phyloP scores from a whole-genome alignment of 768 basidiomycete species.

The Auricularia heimuer region DNA sequence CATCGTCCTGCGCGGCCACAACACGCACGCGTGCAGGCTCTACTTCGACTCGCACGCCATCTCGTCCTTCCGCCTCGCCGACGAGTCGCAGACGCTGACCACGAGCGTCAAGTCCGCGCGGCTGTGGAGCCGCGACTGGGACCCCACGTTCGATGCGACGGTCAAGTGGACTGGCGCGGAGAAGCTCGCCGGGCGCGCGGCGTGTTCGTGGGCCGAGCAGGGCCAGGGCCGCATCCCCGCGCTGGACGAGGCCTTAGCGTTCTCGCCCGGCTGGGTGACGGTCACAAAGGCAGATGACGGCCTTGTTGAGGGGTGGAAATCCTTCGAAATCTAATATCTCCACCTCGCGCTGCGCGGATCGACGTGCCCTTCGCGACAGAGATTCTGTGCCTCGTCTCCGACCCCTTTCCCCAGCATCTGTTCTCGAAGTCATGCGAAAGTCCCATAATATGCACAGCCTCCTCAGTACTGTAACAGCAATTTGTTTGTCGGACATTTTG shows the following conservation, averaged over 20 bases:
- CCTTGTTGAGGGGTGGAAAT: constrained; percentile 43
- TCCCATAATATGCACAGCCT: no score
- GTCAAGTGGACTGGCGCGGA: constrained; percentile 35
- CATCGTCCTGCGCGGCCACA: constrained; percentile 41
- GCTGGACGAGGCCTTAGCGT: constrained; percentile 52
- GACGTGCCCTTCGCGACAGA: no score
- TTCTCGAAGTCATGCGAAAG: no score
- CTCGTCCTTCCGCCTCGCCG: constrained; percentile 30
- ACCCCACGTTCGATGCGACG: constrained; percentile 40
- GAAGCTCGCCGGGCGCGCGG: constrained; percentile 34
- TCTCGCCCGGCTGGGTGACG: constrained; percentile 60
- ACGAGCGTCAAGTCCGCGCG: constrained; percentile 31
- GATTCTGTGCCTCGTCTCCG: no score
- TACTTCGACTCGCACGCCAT: constrained; percentile 43
- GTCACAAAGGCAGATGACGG: constrained; percentile 47
- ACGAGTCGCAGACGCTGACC: constrained; percentile 17
- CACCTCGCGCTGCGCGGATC: neutral
- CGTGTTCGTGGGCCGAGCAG: constrained; percentile 62
- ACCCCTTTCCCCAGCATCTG: no score
- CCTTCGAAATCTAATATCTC: constrained; percentile 21
- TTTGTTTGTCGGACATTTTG: no score
- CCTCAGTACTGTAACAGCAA: no score
- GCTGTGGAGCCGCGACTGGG: constrained; percentile 58
- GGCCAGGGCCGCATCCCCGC: constrained; percentile 48
- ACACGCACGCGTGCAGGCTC: constrained; percentile 56